phyloP scores from a whole-genome alignment of 2,329 filamentous ascomycete genomes.

The Colletotrichum horii region DNA sequence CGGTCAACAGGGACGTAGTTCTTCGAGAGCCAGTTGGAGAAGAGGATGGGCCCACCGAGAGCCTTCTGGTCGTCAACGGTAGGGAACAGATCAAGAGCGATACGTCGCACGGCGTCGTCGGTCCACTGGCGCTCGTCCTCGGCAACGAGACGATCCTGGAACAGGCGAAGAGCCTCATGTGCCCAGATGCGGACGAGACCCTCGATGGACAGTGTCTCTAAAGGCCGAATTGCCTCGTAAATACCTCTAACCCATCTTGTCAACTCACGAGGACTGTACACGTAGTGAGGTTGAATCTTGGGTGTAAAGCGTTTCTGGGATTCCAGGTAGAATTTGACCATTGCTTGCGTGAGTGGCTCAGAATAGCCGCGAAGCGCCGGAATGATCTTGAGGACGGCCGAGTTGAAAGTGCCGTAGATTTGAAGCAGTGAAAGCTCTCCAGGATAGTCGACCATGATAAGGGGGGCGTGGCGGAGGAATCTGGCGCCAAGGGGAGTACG shows the following conservation, averaged over 20 bases:
- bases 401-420: constrained; percentile 99
- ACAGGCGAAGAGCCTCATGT: constrained; percentile 92
- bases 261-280: constrained; percentile 98
- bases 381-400: constrained; percentile 94
- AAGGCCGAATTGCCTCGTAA: constrained; percentile 93
- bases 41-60: constrained; percentile 90
- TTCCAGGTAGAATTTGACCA: constrained; percentile 96
- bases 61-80: constrained; percentile 92
- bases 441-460: constrained; percentile 99
- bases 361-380: constrained; percentile 94
- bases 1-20: constrained; percentile 97
- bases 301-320: constrained; percentile 95
- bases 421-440: constrained; percentile 93
- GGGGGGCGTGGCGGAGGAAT: constrained; percentile 95
- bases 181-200: constrained; percentile 97
- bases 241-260: constrained; percentile 97
- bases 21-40: constrained; percentile 99
- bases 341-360: constrained; percentile 91
- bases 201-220: constrained; percentile 87
- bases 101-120: constrained; percentile 82
- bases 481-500: constrained; percentile 92
- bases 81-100: constrained; percentile 91
- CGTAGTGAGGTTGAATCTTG: constrained; percentile 97
- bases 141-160: constrained; percentile 94
- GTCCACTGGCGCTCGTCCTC: constrained; percentile 98